A percentile compares a stretch with the other conserved stretches of the same genome.
Evolutionary conservation across 441 rosid genomes (phyloP).

Genomic region (Erysimum pusillum): DNA sequence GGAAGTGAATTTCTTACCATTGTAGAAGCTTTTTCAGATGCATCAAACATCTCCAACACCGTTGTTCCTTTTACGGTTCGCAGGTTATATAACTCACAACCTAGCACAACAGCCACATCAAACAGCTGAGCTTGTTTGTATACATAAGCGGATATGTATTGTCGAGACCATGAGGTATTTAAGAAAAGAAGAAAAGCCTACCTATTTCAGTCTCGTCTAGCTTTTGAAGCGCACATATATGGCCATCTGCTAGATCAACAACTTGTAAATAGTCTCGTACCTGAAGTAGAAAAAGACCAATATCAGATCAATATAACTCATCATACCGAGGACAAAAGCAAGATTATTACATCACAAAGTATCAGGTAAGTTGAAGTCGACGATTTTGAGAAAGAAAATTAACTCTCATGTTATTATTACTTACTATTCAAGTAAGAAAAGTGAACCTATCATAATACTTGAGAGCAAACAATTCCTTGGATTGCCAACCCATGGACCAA

Average conservation of each 20-base stretch:
- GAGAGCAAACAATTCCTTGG: constrained; percentile 30
- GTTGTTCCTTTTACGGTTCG: constrained; percentile 99
- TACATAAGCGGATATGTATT: background rate
- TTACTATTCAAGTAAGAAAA: background rate
- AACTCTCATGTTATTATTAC: constrained; percentile 2
- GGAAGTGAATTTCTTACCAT: constrained; percentile 58
- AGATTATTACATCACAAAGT: constrained; percentile 10
- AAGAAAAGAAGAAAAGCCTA: constrained; percentile 31
- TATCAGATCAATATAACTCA: constrained; percentile 21
- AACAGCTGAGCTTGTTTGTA: constrained; percentile 10
- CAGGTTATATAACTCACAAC: constrained; percentile 91
- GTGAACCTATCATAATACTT: background rate
- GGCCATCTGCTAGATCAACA: constrained; percentile 93
- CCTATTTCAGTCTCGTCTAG: constrained; percentile 76
- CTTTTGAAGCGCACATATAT: constrained; percentile 83
- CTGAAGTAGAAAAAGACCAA: constrained; percentile 53
- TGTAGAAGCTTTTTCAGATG: constrained; percentile 91
- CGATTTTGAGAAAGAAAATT: background rate
- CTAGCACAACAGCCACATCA: constrained; percentile 46
- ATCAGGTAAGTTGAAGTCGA: constrained; percentile 6
- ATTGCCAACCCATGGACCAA: constrained; percentile 8
- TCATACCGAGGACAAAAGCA: background rate
- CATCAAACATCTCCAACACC: constrained; percentile 90
- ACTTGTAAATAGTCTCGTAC: constrained; percentile 98
- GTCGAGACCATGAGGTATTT: no score